Percentiles rank a stretch among this genome's conserved stretches.
Evolutionary conservation across 768 basidiomycete genomes (phyloP).

Genomic region (Suillus placidus): DNA sequence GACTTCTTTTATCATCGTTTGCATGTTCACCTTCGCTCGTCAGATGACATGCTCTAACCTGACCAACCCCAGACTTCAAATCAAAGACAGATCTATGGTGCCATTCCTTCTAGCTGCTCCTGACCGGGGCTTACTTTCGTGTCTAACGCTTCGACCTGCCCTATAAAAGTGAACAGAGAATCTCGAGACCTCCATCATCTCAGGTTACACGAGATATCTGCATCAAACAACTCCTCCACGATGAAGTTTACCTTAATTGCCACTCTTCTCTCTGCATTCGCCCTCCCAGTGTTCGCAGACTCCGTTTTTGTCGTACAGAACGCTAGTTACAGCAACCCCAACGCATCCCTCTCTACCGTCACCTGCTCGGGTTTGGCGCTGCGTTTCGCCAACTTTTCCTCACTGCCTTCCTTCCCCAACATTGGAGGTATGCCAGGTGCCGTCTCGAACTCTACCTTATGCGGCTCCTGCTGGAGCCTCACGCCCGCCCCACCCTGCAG

Average conservation of each 20-base stretch:
- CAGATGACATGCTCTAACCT: not conserved
- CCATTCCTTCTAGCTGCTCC: not conserved
- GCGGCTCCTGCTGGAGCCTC: conserved; percentile 14
- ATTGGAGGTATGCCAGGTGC: conserved; percentile 11
- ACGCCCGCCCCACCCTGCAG: not conserved
- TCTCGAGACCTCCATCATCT: not conserved
- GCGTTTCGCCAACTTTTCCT: conserved; percentile 17
- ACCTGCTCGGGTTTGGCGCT: conserved; percentile 21
- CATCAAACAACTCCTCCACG: not conserved
- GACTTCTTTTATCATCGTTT: not conserved
- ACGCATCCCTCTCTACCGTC: conserved; percentile 11
- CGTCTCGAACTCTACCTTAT: not conserved
- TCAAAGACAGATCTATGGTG: not conserved
- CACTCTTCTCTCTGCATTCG: conserved; percentile 12
- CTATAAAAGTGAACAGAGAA: not conserved
- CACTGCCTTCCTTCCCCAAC: conserved; percentile 14
- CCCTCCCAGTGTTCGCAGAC: not conserved
- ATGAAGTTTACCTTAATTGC: conserved; percentile 10
- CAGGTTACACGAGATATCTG: not conserved
- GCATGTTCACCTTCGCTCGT: not conserved
- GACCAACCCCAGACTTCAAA: not conserved
- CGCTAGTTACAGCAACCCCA: conserved; percentile 7
- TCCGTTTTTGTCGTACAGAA: conserved; percentile 5
- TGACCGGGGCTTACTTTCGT: not conserved
- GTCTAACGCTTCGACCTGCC: not conserved